Evolutionary conservation across 805 yeast genomes (phyloP).

Genomic region (Candida anglica): DNA sequence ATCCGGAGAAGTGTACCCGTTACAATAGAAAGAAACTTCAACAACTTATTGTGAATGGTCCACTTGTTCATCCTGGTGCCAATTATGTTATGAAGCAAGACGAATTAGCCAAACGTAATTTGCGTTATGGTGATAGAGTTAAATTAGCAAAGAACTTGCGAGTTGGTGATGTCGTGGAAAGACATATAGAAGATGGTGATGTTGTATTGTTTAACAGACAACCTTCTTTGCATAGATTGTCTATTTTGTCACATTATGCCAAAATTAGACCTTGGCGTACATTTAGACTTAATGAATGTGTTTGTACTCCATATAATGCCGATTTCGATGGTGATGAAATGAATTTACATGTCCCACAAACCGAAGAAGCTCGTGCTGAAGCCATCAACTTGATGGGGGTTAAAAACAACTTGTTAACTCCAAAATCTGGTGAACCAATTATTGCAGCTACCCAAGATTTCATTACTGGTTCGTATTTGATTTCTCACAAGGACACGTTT

Average conservation of each 20-base stretch:
- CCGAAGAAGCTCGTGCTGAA: conserved; percentile 98
- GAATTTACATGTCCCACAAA: conserved; percentile 98
- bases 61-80: conserved; percentile 92
- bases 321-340: conserved; percentile 99
- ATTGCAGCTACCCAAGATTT: conserved; percentile 99
- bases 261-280: conserved; percentile 98
- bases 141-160: conserved; percentile 72
- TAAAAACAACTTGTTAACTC: conserved; percentile 88
- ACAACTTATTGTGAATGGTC: conserved; percentile 74
- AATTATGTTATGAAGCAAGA: conserved; percentile 81
- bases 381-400: conserved; percentile 99
- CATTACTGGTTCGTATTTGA: conserved; percentile 91
- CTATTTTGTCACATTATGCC: conserved; percentile 93
- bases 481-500: conserved; percentile 90
- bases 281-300: conserved; percentile 95
- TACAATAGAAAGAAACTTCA: conserved; percentile 81
- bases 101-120: conserved; percentile 81
- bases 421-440: conserved; percentile 97
- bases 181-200: conserved; percentile 97
- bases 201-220: conserved; percentile 94
- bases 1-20: conserved; percentile 90
- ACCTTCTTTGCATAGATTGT: conserved; percentile 92
- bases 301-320: conserved; percentile 98
- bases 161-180: conserved; percentile 90
- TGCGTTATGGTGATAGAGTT: conserved; percentile 81